Conservation (phyloP, 2,329 filamentous ascomycete genomes). For the Colletotrichum falcatum region DNA sequence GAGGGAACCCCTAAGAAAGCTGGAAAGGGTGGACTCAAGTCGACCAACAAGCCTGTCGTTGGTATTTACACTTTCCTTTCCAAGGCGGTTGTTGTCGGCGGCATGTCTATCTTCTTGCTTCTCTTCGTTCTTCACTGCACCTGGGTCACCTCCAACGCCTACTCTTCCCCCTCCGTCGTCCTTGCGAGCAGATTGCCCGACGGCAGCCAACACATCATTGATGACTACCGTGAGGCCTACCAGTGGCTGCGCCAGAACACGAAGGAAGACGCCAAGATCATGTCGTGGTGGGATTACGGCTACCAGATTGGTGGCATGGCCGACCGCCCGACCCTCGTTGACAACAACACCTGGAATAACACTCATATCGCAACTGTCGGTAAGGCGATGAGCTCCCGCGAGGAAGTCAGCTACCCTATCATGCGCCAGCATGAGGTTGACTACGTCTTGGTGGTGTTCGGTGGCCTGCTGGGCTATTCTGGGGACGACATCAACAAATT, state of each 20-base stretch:
- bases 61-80: slow-evolving; percentile 87
- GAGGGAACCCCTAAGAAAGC: slow-evolving; percentile 70
- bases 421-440: slow-evolving; percentile 99
- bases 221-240: slow-evolving; percentile 99
- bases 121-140: slow-evolving; percentile 98
- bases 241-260: slow-evolving; percentile 99
- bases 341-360: slow-evolving; percentile 99
- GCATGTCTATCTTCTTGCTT: slow-evolving; percentile 83
- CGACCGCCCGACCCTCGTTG: slow-evolving; percentile 93
- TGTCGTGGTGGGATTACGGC: slow-evolving; percentile 99
- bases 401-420: slow-evolving; percentile 98
- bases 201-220: slow-evolving; percentile 97
- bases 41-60: slow-evolving; percentile 78
- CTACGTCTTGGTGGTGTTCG: slow-evolving; percentile 98
- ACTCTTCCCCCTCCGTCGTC: slow-evolving; percentile 97
- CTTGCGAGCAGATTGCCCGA: slow-evolving; percentile 92
- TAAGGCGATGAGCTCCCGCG: slow-evolving; percentile 97
- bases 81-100: slow-evolving; percentile 80
- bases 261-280: slow-evolving; percentile 92
- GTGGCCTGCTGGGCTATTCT: slow-evolving; percentile 94
- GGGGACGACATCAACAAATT: slow-evolving; percentile 99
- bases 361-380: slow-evolving; percentile 99
- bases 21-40: slow-evolving; percentile 71
- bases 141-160: slow-evolving; percentile 99
- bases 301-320: slow-evolving; percentile 99